Evolutionary conservation across 2,329 filamentous ascomycete species (phyloP).

Genomic region (Neopestalotiopsis clavispora): DNA sequence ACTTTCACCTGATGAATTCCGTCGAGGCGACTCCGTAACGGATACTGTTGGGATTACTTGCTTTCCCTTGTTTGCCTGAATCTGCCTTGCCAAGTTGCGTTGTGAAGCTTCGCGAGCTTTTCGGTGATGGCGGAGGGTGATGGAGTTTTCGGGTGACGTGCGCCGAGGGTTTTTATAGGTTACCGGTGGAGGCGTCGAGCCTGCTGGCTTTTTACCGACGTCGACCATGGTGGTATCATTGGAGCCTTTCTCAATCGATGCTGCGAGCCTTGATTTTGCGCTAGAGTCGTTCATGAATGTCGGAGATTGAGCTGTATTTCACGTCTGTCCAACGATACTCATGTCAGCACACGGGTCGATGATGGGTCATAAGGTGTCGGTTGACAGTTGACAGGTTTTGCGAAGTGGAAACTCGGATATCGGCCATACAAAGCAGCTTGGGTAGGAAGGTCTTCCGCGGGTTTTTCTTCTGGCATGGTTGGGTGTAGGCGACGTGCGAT

Average conservation of each 20-base stretch:
- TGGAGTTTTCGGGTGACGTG: constrained; percentile 48
- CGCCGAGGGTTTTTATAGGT: constrained; percentile 41
- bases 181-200: constrained; percentile 26
- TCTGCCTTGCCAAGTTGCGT: constrained; percentile 23
- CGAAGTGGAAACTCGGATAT: not conserved
- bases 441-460: not conserved
- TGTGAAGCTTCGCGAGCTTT: constrained; percentile 46
- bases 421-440: not conserved
- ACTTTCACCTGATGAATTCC: constrained; percentile 55
- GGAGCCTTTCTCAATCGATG: not conserved
- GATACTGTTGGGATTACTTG: constrained; percentile 5
- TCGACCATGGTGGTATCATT: constrained; percentile 16
- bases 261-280: not conserved
- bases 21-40: constrained; percentile 28
- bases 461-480: not conserved
- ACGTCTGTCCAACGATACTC: not conserved
- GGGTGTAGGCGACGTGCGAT: not conserved
- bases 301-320: not conserved
- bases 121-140: constrained; percentile 53
- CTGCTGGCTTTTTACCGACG: constrained; percentile 25
- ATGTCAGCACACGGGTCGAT: not conserved
- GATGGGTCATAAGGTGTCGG: not conserved
- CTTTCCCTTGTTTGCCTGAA: not conserved
- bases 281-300: not conserved
- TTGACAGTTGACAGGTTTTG: not conserved